Base-by-base conservation (phyloP, 2,329 filamentous ascomycete genomes). In the Botryotinia convoluta region DNA sequence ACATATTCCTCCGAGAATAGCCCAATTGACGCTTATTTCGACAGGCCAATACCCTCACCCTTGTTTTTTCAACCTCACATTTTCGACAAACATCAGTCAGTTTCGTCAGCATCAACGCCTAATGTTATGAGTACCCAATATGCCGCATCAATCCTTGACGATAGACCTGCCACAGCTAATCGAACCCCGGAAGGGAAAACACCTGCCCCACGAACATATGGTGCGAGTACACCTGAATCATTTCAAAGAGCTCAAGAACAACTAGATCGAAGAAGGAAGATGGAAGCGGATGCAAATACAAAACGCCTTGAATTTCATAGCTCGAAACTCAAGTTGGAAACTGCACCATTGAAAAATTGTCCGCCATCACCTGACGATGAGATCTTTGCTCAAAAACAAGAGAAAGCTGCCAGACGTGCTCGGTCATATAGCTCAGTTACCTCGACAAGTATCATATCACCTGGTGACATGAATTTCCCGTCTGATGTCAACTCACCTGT, bases 101-200 rank as follows among this genome's bases (percentile, higher is more conserved):
- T 72, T 12, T 77, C 77, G 45, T 79, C 77, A 29, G 73, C 76
- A 29, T 79, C 79, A 18, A 76, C 78, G 20, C 79, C 78, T 9
- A 77, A 77, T 54, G 75, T 80, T 7, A 74, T 73, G 18, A 74
- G 76, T 35, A 70, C 71, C 29, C 71, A 45, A n/a, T 80, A 81
- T 2, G 76, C 78, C 12, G 77, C 77, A 5, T 77, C 81, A 14
- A 82, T 84, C 9, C 74, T 83, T 22, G 85, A 86, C 18, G 83
- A 85, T 20, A 82, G 87, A 63, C 86, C 87, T 1, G 78, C 82
- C 48, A 87, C 86, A 9, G 84, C 86, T 0, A 86, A 86, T 71
- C 84, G 84, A 20, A 79, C 81, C n/a, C 79, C 80, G 2, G 84
- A 84, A 72, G 80, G 76, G 20, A 82, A 79, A 57, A 83, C 82